phyloP scores from a whole-genome alignment of 805 yeast species.

The Yarrowia sp. region DNA sequence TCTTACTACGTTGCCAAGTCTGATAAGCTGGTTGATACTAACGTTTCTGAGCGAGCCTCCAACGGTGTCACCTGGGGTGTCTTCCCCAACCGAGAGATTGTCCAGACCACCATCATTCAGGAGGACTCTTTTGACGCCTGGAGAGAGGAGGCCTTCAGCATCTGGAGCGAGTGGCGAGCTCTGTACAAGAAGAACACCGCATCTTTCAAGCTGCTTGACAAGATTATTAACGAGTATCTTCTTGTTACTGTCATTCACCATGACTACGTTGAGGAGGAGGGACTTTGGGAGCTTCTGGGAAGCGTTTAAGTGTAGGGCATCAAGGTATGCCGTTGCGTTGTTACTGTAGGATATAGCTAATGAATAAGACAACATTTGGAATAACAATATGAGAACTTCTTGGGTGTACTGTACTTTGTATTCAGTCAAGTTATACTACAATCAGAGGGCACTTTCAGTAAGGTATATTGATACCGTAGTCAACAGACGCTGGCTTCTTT shows the following conservation, averaged over 20 bases:
- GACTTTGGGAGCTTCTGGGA: slow-evolving; percentile 62
- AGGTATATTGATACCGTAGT: not conserved
- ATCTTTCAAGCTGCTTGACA: slow-evolving; percentile 67
- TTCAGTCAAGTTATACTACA: not conserved
- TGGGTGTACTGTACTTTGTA: too few species aligned
- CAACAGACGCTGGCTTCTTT: not conserved
- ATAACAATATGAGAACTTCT: too few species aligned
- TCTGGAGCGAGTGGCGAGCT: slow-evolving; percentile 92
- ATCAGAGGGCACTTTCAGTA: not conserved
- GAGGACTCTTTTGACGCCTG: slow-evolving; percentile 93
- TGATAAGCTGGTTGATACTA: slow-evolving; percentile 61
- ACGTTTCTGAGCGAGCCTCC: slow-evolving; percentile 60
- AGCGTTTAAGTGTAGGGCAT: slow-evolving; percentile 1
- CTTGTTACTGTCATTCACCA: slow-evolving; percentile 89
- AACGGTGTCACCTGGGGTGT: slow-evolving; percentile 98
- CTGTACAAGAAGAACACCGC: slow-evolving; percentile 64
- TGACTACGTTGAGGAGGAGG: slow-evolving; percentile 74
- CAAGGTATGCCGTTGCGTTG: slow-evolving; percentile 3
- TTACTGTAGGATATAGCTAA: not conserved
- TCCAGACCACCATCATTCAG: slow-evolving; percentile 91
- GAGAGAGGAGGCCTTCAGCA: slow-evolving; percentile 92
- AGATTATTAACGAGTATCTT: slow-evolving; percentile 66
- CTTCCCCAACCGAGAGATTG: slow-evolving; percentile 86
- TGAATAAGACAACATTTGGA: slow-evolving; percentile 8
- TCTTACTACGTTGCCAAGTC: slow-evolving; percentile 80